Conservation (phyloP, 1,139 yeast genomes). For the Sugiyamaella neomexicana region DNA sequence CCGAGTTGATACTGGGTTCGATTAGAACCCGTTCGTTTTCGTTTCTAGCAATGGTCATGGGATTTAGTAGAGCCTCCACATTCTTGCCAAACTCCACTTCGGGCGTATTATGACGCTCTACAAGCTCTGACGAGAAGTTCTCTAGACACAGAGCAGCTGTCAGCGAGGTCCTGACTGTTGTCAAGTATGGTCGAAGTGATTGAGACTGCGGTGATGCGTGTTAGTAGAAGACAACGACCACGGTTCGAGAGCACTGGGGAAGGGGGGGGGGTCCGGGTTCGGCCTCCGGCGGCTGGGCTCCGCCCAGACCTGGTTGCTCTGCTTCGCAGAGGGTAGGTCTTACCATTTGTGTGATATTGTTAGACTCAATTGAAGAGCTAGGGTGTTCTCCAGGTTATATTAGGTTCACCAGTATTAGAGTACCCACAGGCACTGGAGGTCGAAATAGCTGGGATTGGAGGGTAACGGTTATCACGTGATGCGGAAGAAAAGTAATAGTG, state of each 20-base stretch:
- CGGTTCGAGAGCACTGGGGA: no score
- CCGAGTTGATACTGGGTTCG: slow-evolving; percentile 89
- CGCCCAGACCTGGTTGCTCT: no score
- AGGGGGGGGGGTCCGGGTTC: no score
- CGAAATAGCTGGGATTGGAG: background rate
- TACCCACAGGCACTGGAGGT: background rate
- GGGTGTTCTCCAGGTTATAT: background rate
- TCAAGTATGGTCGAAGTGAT: slow-evolving; percentile 90
- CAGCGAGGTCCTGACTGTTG: slow-evolving; percentile 90
- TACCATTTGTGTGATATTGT: background rate
- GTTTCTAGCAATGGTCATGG: slow-evolving; percentile 88
- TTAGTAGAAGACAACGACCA: no score
- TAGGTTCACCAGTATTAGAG: background rate
- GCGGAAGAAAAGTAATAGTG: background rate
- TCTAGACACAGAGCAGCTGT: slow-evolving; percentile 95
- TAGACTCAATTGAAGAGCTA: background rate
- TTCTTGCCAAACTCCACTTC: slow-evolving; percentile 84
- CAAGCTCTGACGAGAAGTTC: slow-evolving; percentile 91
- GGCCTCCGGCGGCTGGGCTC: no score
- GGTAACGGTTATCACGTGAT: background rate
- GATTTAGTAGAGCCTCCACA: slow-evolving; percentile 82
- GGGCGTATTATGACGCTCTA: slow-evolving; percentile 96
- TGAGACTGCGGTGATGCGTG: slow-evolving; percentile 54
- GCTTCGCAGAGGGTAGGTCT: no score
- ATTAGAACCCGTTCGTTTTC: slow-evolving; percentile 90